These are phyloP conservation scores for Penicillium brasilianum DNA, from an alignment of 2,329 filamentous ascomycete species.

Conservation along the genomic window DNA sequence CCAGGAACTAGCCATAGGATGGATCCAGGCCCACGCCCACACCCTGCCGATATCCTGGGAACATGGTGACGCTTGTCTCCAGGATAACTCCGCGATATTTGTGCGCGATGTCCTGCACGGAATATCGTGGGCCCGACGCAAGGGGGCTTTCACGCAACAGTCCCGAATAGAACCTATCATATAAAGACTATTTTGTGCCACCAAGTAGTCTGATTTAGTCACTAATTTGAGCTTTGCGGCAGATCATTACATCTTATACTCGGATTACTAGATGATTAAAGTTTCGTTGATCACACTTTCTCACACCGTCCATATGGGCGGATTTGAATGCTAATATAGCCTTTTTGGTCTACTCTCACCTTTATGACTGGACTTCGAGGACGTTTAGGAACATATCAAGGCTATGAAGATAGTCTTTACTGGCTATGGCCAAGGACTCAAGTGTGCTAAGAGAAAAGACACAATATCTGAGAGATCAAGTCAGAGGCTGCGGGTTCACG, in stretches of 20 bases:
- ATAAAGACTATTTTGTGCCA: conserved; percentile 5
- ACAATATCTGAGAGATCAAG: too few relatives aligned
- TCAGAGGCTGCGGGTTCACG: too few relatives aligned
- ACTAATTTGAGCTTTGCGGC: not conserved
- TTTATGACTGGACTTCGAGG: not conserved
- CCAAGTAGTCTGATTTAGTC: not conserved
- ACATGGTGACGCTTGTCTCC: too few relatives aligned
- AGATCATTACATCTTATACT: not conserved
- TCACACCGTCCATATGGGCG: not conserved
- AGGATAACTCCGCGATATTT: too few relatives aligned
- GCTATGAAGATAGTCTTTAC: not conserved
- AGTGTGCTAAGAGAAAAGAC: not conserved
- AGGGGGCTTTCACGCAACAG: too few relatives aligned
- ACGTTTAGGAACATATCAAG: not conserved
- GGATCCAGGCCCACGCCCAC: too few relatives aligned
- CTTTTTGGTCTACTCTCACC: not conserved
- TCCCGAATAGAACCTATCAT: conserved; percentile 4
- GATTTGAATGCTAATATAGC: too few relatives aligned
- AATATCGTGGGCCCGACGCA: too few relatives aligned
- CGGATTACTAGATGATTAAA: not conserved
- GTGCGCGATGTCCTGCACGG: too few relatives aligned
- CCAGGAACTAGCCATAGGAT: too few relatives aligned
- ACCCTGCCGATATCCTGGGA: too few relatives aligned
- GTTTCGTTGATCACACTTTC: not conserved
- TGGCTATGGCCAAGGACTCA: too few relatives aligned